Evolutionary conservation across 2,329 filamentous ascomycete genomes (phyloP), one percentile per base, ranked within the genome.

Genomic region (Epichloe coenophiala): DNA sequence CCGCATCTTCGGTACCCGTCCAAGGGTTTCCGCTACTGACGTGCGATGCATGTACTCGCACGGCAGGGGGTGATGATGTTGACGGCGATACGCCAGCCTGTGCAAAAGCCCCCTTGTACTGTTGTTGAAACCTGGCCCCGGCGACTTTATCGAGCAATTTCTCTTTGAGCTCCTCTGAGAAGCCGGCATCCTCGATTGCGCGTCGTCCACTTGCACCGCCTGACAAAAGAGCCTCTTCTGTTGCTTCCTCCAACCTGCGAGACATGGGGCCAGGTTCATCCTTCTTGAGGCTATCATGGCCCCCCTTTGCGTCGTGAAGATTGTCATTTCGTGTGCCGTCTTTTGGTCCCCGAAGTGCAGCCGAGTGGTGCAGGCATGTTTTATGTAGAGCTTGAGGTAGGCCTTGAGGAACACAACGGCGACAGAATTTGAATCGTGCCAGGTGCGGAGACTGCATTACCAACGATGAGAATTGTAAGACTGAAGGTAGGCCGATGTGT

Each of bases 1-100:
- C 78, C 1, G 84, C 69, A 5, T 71, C 72, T 67, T 97, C 93
- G 12, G 77, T 73, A 2, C 91, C 93, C 0, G 77, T 81, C 93
- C 93, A 98, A 1, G 84, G 76, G 51, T 76, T 69, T 6, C 82
- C 79, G 0, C 76, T 72, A 1, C 13, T n/a, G 88, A 88, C 37
- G 82, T 77, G 47, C 84, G 78, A 53, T 80, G 75, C 2, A 84
- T 85, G 6, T 13, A 4, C 27, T 12, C 83, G 84, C 57, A 75
- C 74, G 15, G 84, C 83, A 12, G 85, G 81, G n/a, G 77, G 75
- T 4, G 75, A 62, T 1, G 73, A 65, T 40, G 80, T 61, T 3
- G 77, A 75, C 4, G 75, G 62, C 1, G 73, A 65, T 40, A 81
- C 60, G 3, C 66, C 68, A 1, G 72, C 72, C 54, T 75, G 67